Evolutionary conservation across 768 basidiomycete genomes (phyloP), one percentile per base, ranked within the genome.

Genomic region (Goffeauzyma gilvescens): DNA sequence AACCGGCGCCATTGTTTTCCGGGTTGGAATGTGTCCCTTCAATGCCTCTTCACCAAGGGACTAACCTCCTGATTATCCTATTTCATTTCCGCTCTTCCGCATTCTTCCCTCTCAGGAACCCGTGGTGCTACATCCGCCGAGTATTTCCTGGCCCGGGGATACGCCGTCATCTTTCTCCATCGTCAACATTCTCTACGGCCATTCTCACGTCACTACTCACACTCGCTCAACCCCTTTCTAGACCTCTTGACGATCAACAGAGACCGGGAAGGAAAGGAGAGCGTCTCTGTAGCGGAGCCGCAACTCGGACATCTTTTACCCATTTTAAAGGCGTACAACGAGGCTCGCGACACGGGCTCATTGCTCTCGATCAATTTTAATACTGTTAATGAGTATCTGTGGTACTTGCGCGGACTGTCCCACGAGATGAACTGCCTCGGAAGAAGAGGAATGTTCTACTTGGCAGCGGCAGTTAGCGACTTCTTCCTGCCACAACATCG

Each of bases 101-200:
- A 31, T 42, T n/a, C n/a, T n/a, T 28, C 7, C 51, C n/a, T 43
- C 18, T 7, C 43, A 83, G 89, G 90, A 40, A 98, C 93, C 15
- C 73, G 93, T 57, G 93, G 93, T 32, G 84, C 93, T 23, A 87
- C 90, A 0, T 96, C 93, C 15, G 90, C 93, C 2, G 93, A 98
- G 65, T 93, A 96, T 67, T 95, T 98, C 62, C 74, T 96, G 47
- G 75, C 79, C 54, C 77, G 81, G 6, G 48, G 55, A 31, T 96
- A 96, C 68, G 87, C 89, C 20, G 93, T 98, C 63, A 86, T 98
- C 52, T 98, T 98, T 68, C 81, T 98, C 75, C 90, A 98, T 64
- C 72, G 90, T 17, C 86, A 93, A 65, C 90, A 93, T 69, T 95
- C 89, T 51, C 73, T 96, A 32, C 86, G 93, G 55, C 93, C 93